phyloP scores from a whole-genome alignment of 1,139 yeast genomes.

The Pichia sp. region DNA sequence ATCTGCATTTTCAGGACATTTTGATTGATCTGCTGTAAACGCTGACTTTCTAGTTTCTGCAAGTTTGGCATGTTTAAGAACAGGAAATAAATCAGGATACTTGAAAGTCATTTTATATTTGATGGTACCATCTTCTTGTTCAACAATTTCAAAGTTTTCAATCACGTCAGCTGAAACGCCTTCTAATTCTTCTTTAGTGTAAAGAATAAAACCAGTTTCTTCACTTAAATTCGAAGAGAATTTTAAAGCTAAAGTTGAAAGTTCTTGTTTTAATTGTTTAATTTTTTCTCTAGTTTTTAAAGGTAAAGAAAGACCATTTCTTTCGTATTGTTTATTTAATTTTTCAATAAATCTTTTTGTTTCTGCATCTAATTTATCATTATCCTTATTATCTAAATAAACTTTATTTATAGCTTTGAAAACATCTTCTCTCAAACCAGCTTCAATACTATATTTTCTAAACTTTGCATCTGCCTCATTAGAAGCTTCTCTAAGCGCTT shows the following conservation, averaged over 20 bases:
- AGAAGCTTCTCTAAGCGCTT: slow-evolving; percentile 65
- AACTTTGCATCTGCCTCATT: slow-evolving; percentile 53
- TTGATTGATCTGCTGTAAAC: slow-evolving; percentile 59
- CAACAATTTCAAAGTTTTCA: slow-evolving; percentile 47
- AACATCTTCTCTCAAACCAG: slow-evolving; percentile 62
- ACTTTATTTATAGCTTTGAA: slow-evolving; percentile 52
- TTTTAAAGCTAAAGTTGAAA: slow-evolving; percentile 51
- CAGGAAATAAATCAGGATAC: slow-evolving; percentile 74
- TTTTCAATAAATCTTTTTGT: slow-evolving; percentile 53
- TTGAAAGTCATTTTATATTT: slow-evolving; percentile 68
- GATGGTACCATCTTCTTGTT: slow-evolving; percentile 34
- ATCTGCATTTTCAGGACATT: slow-evolving; percentile 56
- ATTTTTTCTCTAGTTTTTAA: slow-evolving; percentile 49
- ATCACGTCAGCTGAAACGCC: slow-evolving; percentile 68
- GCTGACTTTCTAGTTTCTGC: slow-evolving; percentile 63
- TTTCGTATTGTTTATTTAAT: slow-evolving; percentile 46
- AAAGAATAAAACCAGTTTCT: slow-evolving; percentile 54
- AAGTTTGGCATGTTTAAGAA: slow-evolving; percentile 60
- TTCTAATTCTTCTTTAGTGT: slow-evolving; percentile 57
- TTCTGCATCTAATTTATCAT: slow-evolving; percentile 42
- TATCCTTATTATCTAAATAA: slow-evolving; percentile 31
- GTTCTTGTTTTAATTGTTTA: slow-evolving; percentile 50
- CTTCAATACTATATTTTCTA: slow-evolving; percentile 54
- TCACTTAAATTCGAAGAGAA: slow-evolving; percentile 66
- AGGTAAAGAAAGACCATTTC: slow-evolving; percentile 64